Base-by-base conservation (phyloP, 495 filamentous ascomycete genomes). In the Coniosporium apollinis region DNA sequence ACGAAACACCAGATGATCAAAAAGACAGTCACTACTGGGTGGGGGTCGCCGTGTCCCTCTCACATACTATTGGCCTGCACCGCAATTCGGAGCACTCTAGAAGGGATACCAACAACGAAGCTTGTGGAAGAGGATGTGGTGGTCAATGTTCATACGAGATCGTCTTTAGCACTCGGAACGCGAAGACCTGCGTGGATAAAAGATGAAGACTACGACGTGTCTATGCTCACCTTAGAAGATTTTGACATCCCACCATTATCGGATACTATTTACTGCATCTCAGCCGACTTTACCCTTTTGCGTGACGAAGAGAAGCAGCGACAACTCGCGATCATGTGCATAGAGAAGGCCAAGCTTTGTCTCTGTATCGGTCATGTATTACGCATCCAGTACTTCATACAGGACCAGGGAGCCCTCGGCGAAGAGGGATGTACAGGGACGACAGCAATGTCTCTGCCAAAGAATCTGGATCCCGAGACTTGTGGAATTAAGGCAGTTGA, bases 1-100 rank as follows among this genome's bases (percentile, higher is more conserved):
- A 87, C 46, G 80, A 87, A 51, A 85, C 80, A 0, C 81, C 82
- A 1, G 79, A 87, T 45, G 82, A 87, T 54, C 79, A 83, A 50
- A 91, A 87, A 45, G 82, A 87, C 51, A 85, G 79, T 15, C 85
- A 80, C 79, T 79, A 89, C 50, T 89, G 81, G 81, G 85, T 86
- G 76, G 82, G 82, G 10, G 74, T 87, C 19, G 82, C 80, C 18
- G 69, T 87, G 38, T 86, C 79, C 20, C 56, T 87, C 13, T 80
- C 79, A 38, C 79, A 84, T 51, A 86, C 80, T 4, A 84, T 89
- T 40, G 82, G 82, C 6, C 61, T 89, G 2, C 79, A 91, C 54
- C 74, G 79, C 28, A 77, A 91, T 46, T 82, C 82, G 22, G 72
- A 65, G 3, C 74, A 77, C 26, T 78, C 74, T 26, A 72, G 65